Conservation (phyloP, 768 basidiomycete species). For the Lactarius hengduanensis region DNA sequence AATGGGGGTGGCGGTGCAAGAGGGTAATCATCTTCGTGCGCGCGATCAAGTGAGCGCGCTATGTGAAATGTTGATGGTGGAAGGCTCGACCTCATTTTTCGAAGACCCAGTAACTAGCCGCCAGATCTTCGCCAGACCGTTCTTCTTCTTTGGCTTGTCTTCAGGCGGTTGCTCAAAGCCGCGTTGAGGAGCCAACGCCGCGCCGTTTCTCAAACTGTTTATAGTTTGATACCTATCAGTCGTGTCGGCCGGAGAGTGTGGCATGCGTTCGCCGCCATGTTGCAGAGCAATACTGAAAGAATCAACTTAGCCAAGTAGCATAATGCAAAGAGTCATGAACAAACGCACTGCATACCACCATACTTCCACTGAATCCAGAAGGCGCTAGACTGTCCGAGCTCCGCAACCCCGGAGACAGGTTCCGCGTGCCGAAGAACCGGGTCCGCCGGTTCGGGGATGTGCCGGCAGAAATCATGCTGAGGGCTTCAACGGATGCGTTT, state of each 20-base stretch:
- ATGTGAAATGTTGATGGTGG: constrained; percentile 35
- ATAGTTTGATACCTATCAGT: constrained; percentile 30
- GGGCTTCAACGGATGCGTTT: constrained; percentile 77
- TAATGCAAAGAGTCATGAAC: constrained; percentile 6
- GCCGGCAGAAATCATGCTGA: constrained; percentile 59
- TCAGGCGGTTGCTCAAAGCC: constrained; percentile 29
- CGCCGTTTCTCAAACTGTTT: constrained; percentile 28
- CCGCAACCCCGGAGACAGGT: constrained; percentile 67
- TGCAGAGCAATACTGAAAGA: constrained; percentile 69
- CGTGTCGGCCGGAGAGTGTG: constrained; percentile 22
- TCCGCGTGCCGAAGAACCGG: constrained; percentile 76
- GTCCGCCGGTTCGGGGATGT: constrained; percentile 59
- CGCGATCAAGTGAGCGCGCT: constrained; percentile 43
- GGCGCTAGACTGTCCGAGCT: constrained; percentile 80
- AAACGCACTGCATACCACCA: constrained; percentile 88
- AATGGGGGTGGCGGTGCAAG: constrained; percentile 89
- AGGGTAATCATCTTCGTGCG: constrained; percentile 65
- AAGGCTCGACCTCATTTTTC: constrained; percentile 41
- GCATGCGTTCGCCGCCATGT: constrained; percentile 46
- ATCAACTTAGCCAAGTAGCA: constrained; percentile 17
- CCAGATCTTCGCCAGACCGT: constrained; percentile 79
- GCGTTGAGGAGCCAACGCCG: constrained; percentile 13
- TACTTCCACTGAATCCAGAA: constrained; percentile 83
- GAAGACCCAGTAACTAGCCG: constrained; percentile 62
- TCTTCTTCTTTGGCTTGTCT: constrained; percentile 71